Percentiles rank a stretch among this genome's conserved stretches.
phyloP scores from a whole-genome alignment of 2,329 filamentous ascomycete genomes.

The Fusarium praegraminearum region DNA sequence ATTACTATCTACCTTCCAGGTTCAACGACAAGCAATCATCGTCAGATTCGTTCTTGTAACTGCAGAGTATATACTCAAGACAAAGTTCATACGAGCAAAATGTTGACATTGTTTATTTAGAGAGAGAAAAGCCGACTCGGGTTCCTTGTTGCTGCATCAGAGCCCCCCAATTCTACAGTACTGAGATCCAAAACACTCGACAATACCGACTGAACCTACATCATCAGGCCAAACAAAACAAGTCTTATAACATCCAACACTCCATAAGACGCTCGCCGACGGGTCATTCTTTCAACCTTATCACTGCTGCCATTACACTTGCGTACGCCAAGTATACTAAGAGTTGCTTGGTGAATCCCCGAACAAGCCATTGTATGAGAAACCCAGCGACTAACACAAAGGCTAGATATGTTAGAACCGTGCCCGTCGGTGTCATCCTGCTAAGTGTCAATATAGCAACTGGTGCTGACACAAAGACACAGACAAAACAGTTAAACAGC shows the following conservation, averaged over 20 bases:
- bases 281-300: constrained; percentile 9
- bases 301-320: constrained; percentile 21
- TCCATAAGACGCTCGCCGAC: neutral
- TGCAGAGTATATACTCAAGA: neutral
- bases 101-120: neutral
- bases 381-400: constrained; percentile 24
- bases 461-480: constrained; percentile 13
- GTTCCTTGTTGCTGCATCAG: neutral
- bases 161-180: neutral
- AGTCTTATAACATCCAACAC: neutral
- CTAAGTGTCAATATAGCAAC: constrained; percentile 22
- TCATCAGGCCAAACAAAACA: neutral
- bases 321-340: constrained; percentile 28
- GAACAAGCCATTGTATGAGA: constrained; percentile 12
- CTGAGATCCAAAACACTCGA: neutral
- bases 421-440: neutral
- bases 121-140: neutral
- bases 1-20: neutral
- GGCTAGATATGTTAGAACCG: constrained; percentile 14
- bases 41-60: neutral
- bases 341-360: constrained; percentile 20
- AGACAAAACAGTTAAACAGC: constrained; percentile 13
- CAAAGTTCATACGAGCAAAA: neutral
- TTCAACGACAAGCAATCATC: neutral
- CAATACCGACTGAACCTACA: neutral